phyloP scores from a whole-genome alignment of 2,329 filamentous ascomycete species.

The Ceratocystis eucalypticola region DNA sequence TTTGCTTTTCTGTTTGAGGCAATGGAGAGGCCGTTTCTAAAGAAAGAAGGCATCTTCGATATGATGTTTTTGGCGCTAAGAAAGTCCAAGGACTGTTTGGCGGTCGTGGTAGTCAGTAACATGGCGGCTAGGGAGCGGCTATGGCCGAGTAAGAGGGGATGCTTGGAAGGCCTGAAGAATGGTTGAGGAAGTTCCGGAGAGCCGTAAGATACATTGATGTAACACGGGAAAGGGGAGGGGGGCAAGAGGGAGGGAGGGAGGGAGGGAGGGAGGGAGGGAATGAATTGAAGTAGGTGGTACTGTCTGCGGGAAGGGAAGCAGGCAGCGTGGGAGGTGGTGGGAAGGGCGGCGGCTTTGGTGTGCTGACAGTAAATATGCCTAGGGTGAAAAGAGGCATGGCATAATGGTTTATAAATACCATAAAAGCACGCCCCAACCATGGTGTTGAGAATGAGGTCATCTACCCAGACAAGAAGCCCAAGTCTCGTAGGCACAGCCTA shows the following conservation, averaged over 20 bases:
- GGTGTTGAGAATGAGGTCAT: too few species aligned
- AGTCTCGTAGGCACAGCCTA: too few species aligned
- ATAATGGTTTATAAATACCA: too few species aligned
- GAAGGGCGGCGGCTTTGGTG: not conserved
- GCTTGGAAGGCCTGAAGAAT: not conserved
- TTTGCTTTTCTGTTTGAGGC: constrained; percentile 31
- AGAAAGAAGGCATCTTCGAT: constrained; percentile 7
- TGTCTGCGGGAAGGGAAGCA: not conserved
- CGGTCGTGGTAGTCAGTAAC: not conserved
- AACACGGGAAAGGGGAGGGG: not conserved
- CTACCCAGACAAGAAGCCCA: too few species aligned
- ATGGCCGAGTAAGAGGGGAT: not conserved
- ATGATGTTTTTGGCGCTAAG: not conserved
- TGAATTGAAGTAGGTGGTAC: not conserved
- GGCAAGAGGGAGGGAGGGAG: too few species aligned
- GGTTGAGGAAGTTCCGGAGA: not conserved
- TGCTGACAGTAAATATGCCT: too few species aligned
- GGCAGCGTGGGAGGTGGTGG: not conserved
- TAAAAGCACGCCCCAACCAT: too few species aligned
- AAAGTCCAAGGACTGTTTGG: not conserved
- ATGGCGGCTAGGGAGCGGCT: not conserved
- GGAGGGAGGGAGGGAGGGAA: not conserved
- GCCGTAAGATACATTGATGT: not conserved
- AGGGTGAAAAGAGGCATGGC: too few species aligned
- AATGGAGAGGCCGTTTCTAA: not conserved